phyloP scores from a whole-genome alignment of 257 asterid species.

The Plantago major region DNA sequence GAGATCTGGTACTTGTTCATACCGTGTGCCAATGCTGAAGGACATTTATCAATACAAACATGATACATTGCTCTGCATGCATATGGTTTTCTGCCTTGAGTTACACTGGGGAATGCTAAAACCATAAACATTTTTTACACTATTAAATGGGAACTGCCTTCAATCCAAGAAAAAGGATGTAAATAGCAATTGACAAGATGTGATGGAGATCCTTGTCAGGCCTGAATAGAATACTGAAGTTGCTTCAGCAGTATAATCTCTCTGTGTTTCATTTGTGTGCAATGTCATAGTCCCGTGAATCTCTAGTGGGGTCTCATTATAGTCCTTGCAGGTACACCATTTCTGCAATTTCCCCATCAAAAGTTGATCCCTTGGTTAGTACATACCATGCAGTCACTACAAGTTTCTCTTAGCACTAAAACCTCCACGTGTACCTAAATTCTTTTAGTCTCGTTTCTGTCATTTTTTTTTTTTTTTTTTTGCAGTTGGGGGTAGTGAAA shows the following conservation, averaged over 20 bases:
- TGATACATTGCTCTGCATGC: no score
- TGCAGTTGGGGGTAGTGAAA: slow-evolving; percentile 54
- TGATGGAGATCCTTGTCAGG: no score
- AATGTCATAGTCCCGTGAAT: slow-evolving; percentile 2
- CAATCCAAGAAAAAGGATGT: neutral
- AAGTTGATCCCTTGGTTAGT: slow-evolving; percentile 55
- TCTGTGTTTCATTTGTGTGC: neutral
- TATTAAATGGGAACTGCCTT: neutral
- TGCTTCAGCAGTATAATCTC: neutral
- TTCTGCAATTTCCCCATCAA: slow-evolving; percentile 83
- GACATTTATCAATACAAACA: no score
- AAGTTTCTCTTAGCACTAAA: slow-evolving; percentile 11
- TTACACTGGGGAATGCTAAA: neutral
- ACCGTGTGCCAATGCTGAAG: no score
- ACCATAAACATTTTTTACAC: neutral
- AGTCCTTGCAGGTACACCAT: slow-evolving; percentile 53
- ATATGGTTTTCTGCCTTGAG: no score
- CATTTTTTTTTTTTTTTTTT: neutral
- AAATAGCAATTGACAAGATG: neutral
- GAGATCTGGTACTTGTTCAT: no score
- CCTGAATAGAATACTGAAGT: neutral
- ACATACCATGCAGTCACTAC: slow-evolving; percentile 5
- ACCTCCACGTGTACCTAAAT: no score
- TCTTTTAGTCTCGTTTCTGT: slow-evolving; percentile 9
- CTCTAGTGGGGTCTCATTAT: slow-evolving; percentile 18